Evolutionary conservation across 768 basidiomycete species (phyloP).

Genomic region (Pulveroboletus sp.): DNA sequence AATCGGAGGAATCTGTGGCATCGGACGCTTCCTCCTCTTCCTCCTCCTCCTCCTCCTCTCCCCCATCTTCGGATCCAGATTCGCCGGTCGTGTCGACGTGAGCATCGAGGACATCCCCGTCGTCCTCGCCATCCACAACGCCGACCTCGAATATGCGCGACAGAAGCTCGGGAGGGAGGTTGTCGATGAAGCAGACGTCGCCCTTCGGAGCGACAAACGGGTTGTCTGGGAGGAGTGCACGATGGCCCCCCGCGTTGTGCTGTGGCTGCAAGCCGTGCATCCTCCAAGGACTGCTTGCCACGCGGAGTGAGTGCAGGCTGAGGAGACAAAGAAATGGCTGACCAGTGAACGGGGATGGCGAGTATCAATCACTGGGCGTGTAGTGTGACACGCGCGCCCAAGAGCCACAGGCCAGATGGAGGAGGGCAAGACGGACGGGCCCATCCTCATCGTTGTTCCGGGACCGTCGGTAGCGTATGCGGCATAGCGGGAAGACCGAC

Average conservation of each 20-base stretch:
- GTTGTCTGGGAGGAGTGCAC: slow-evolving; percentile 36
- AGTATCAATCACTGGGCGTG: not conserved
- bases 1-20: slow-evolving; percentile 1
- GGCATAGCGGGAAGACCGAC: too few relatives aligned
- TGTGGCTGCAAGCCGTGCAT: slow-evolving; percentile 7
- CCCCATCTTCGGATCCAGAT: not conserved
- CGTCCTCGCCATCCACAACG: slow-evolving; percentile 38
- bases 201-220: slow-evolving; percentile 44
- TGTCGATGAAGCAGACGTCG: slow-evolving; percentile 42
- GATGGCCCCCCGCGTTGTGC: too few relatives aligned
- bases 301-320: not conserved
- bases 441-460: too few relatives aligned
- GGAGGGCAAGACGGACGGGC: too few relatives aligned
- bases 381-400: not conserved
- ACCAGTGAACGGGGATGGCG: not conserved
- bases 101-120: slow-evolving; percentile 13
- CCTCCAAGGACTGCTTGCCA: not conserved
- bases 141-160: slow-evolving; percentile 52
- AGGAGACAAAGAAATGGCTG: not conserved
- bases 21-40: slow-evolving; percentile 5
- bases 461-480: too few relatives aligned
- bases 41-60: not conserved
- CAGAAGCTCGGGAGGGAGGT: slow-evolving; percentile 53
- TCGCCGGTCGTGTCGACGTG: not conserved
- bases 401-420: too few relatives aligned